Evolutionary conservation across 352 stramenopile species (phyloP), one percentile per base, ranked within the genome.

Genomic region (Paralagenidium karlingii): DNA sequence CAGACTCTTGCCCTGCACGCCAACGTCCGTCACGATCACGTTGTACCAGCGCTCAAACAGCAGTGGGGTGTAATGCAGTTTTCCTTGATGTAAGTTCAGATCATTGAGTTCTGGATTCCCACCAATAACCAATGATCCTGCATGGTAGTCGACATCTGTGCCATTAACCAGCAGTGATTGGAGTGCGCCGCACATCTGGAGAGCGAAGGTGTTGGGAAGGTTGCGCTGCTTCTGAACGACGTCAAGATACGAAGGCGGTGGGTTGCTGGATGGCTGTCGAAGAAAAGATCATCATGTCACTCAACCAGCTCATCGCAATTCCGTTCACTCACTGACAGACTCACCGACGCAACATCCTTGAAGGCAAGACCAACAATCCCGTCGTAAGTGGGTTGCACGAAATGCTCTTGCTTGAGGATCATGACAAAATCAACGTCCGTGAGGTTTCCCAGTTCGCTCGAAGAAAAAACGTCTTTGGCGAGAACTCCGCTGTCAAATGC

Each of bases 41-140:
- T 86, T 84, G 51, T 68, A 90, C 57, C 76, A 87, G 24, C 75
- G 73, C 28, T 71, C 56, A 27, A 87, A 70, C 10, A 87, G 63
- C 22, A 90, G 58, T 11, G 76, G 76, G 6, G 70, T 78, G 53
- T 87, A 90, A 4, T 70, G 54, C 19, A 87, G 48, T 5, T 79
- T 66, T 13, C 58, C 66, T 27, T 64, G 40, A 50, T 86, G 64
- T 24, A 82, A 86, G 12, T 36, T 55, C 38, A 73, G 43, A 36
- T 61, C 68, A 22, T 61, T 68, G 0, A 51, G 37, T 11, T 68
- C 70, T 31, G 53, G 45, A 3, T 53, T 64, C 24, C 70, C 74
- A 12, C 76, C 76, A 9, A 90, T 43, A 9, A 90, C 12, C 5
- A 87, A 34, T 34, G 80, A 65, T 7, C 69, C 71, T 5, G 64